phyloP scores from a whole-genome alignment of 2,329 filamentous ascomycete genomes.

The Pleochaeta shiraiana region DNA sequence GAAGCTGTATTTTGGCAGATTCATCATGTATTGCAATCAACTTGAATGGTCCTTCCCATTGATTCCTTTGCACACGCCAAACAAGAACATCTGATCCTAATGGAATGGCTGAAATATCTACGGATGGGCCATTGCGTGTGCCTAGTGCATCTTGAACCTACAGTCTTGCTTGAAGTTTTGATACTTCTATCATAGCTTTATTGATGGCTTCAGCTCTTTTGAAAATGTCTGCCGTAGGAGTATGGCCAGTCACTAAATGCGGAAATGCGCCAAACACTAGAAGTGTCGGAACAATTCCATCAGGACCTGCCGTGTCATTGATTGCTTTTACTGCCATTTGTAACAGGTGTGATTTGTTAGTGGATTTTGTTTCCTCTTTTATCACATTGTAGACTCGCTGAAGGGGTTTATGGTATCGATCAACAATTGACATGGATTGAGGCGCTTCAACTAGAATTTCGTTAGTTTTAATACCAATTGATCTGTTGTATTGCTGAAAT shows the following conservation, averaged over 20 bases:
- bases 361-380: not conserved
- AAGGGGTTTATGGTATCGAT: not conserved
- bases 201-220: constrained; percentile 3
- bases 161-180: not conserved
- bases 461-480: not conserved
- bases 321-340: not conserved
- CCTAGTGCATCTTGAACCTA: constrained; percentile 3
- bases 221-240: not conserved
- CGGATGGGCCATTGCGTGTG: constrained; percentile 2
- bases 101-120: constrained; percentile 1
- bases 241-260: not conserved
- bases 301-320: not conserved
- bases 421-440: not conserved
- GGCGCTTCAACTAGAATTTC: not conserved
- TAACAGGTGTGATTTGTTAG: not conserved
- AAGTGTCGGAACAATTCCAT: not conserved
- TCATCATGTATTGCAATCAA: not conserved
- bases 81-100: constrained; percentile 5
- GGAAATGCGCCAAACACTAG: constrained; percentile 1
- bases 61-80: constrained; percentile 3
- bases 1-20: not conserved
- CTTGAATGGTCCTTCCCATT: constrained; percentile 4
- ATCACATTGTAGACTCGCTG: not conserved
- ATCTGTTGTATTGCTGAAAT: not conserved
- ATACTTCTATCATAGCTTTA: constrained; percentile 7